Conservation (phyloP, 2,329 filamentous ascomycete genomes). For the Madurella mycetomatis region DNA sequence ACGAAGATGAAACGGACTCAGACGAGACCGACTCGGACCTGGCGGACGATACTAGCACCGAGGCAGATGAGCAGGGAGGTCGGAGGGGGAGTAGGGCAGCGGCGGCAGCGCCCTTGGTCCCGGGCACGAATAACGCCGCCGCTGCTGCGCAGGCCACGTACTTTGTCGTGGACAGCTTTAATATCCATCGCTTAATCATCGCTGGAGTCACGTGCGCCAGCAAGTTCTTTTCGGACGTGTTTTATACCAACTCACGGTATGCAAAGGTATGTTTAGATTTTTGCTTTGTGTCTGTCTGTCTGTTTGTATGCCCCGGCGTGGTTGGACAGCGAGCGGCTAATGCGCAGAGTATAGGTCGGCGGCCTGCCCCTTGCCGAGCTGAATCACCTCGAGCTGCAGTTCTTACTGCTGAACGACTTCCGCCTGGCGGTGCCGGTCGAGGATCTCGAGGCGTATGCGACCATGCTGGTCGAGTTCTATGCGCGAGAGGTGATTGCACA, state of each 20-base stretch:
- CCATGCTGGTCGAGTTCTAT: conserved; percentile 98
- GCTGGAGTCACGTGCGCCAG: conserved; percentile 96
- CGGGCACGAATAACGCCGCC: conserved; percentile 12
- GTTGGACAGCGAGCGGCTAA: conserved; percentile 18
- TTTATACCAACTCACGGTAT: conserved; percentile 98
- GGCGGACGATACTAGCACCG: conserved; percentile 11
- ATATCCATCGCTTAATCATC: conserved; percentile 95
- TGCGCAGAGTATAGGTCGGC: conserved; percentile 63
- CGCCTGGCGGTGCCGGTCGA: conserved; percentile 88
- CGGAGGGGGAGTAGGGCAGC: conserved; percentile 15
- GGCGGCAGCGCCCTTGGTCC: background rate
- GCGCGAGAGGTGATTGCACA: conserved; percentile 74
- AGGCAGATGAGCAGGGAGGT: conserved; percentile 23
- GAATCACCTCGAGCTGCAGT: conserved; percentile 94
- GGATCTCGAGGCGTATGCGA: conserved; percentile 94
- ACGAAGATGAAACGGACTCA: conserved; percentile 30
- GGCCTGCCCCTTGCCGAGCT: conserved; percentile 87
- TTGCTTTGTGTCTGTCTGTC: background rate
- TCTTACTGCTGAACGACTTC: conserved; percentile 93
- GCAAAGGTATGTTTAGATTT: conserved; percentile 72
- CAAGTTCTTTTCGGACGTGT: conserved; percentile 99
- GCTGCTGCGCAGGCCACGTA: conserved; percentile 43
- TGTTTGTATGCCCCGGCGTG: conserved; percentile 15
- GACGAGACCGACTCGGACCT: conserved; percentile 26
- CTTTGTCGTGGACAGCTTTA: conserved; percentile 98